These are phyloP conservation scores for Pythium rhizo-oryzae DNA, from an alignment of 352 stramenopile species.

Conservation along the genomic window DNA sequence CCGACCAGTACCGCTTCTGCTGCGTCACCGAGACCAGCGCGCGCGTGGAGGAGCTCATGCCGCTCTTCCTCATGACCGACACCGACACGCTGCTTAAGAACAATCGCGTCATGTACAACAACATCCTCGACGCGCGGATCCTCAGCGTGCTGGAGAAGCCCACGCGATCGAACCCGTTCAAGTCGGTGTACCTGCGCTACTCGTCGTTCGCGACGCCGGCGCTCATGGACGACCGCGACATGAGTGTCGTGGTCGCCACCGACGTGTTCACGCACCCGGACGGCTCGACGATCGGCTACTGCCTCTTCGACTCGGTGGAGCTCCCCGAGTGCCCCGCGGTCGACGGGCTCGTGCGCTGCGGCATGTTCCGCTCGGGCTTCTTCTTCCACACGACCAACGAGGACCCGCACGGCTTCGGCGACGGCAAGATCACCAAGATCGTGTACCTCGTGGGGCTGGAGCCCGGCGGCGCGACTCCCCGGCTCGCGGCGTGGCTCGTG, in stretches of 20 bases:
- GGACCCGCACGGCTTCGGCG: not conserved
- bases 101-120: slow-evolving; percentile 50
- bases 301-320: too few relatives aligned
- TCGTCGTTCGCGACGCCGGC: too few relatives aligned
- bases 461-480: too few relatives aligned
- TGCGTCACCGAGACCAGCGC: slow-evolving; percentile 48
- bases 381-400: slow-evolving; percentile 29
- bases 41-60: slow-evolving; percentile 47
- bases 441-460: slow-evolving; percentile 60
- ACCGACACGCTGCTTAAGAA: slow-evolving; percentile 40
- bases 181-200: too few relatives aligned
- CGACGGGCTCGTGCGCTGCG: too few relatives aligned
- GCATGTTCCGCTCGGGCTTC: too few relatives aligned
- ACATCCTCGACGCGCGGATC: slow-evolving; percentile 44
- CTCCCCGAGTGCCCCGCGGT: too few relatives aligned
- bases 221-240: too few relatives aligned
- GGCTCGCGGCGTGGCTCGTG: too few relatives aligned
- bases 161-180: slow-evolving; percentile 41
- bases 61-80: slow-evolving; percentile 51
- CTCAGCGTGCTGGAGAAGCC: slow-evolving; percentile 44
- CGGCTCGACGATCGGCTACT: slow-evolving; percentile 58
- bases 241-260: slow-evolving; percentile 47
- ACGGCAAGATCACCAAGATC: slow-evolving; percentile 47
- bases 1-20: slow-evolving; percentile 58
- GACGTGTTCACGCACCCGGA: slow-evolving; percentile 34